These are phyloP conservation scores for Boletus barrowsii DNA, from an alignment of 768 basidiomycete species.

Conservation along the genomic window DNA sequence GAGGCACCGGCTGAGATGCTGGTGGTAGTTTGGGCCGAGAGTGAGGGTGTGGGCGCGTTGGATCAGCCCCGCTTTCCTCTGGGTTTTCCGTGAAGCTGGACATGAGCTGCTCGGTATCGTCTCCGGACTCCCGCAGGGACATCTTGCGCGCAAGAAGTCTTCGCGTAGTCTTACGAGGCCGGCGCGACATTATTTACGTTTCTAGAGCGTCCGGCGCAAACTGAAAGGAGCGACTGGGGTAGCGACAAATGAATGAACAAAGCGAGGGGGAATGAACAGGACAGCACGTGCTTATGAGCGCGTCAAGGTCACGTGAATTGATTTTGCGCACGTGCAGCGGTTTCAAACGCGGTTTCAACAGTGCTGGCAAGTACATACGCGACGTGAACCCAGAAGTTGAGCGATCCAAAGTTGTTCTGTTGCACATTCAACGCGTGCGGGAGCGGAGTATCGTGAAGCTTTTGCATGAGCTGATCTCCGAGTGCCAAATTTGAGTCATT, in stretches of 20 bases:
- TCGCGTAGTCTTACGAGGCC: slow-evolving; percentile 11
- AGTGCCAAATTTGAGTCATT: neutral
- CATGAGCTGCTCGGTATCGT: slow-evolving; percentile 26
- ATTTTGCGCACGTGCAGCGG: slow-evolving; percentile 20
- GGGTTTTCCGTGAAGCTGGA: slow-evolving; percentile 2
- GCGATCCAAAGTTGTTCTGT: neutral
- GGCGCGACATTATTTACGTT: slow-evolving; percentile 15
- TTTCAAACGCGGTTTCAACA: neutral
- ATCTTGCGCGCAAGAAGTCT: slow-evolving; percentile 7
- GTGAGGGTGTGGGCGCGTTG: neutral
- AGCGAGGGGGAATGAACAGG: slow-evolving; percentile 10
- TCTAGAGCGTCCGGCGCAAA: slow-evolving; percentile 27
- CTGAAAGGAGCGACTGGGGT: slow-evolving; percentile 23
- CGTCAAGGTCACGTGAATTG: slow-evolving; percentile 29
- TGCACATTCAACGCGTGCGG: neutral
- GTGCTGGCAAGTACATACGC: too few relatives aligned
- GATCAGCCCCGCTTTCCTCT: neutral
- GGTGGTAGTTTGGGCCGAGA: slow-evolving; percentile 12
- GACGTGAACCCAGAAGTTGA: neutral
- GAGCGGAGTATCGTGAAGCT: neutral
- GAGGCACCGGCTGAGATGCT: slow-evolving; percentile 9
- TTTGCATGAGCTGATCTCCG: slow-evolving; percentile 7
- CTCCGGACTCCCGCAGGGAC: slow-evolving; percentile 7
- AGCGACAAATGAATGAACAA: slow-evolving; percentile 4
- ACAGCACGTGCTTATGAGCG: slow-evolving; percentile 24